Conservation (phyloP, 1,139 yeast genomes). For the Wickerhamomyces sp. region DNA sequence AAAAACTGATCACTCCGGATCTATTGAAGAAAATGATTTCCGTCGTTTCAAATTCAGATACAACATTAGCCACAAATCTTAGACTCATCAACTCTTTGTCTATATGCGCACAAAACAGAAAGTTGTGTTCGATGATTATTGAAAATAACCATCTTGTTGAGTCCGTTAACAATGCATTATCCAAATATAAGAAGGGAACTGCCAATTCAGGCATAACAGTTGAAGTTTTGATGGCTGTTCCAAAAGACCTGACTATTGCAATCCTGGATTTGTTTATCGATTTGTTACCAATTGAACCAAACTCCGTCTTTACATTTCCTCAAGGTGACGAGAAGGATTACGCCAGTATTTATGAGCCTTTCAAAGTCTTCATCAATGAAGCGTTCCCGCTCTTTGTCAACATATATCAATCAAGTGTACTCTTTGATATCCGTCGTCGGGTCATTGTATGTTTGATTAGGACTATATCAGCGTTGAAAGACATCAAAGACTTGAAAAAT, state of each 20-base stretch:
- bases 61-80: constrained; percentile 22
- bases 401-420: constrained; percentile 74
- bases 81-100: constrained; percentile 41
- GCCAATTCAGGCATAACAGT: constrained; percentile 37
- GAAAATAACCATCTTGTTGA: constrained; percentile 37
- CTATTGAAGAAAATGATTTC: constrained; percentile 29
- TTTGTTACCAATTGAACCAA: constrained; percentile 43
- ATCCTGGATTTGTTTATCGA: constrained; percentile 54
- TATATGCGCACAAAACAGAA: constrained; percentile 22
- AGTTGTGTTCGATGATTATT: constrained; percentile 37
- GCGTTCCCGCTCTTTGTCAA: constrained; percentile 59
- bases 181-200: constrained; percentile 30
- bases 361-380: constrained; percentile 40
- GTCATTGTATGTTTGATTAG: constrained; percentile 55
- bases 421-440: constrained; percentile 57
- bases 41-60: constrained; percentile 22
- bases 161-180: constrained; percentile 41
- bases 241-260: constrained; percentile 57
- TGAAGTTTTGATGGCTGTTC: constrained; percentile 72
- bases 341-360: constrained; percentile 26
- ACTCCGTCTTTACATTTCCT: constrained; percentile 23
- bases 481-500: constrained; percentile 16
- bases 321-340: constrained; percentile 18
- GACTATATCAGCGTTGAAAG: constrained; percentile 30
- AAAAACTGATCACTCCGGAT: constrained; percentile 36